These are phyloP conservation scores for Parietichytrium sp. DNA, from an alignment of 108 stramenopile genomes.

Conservation along the genomic window DNA sequence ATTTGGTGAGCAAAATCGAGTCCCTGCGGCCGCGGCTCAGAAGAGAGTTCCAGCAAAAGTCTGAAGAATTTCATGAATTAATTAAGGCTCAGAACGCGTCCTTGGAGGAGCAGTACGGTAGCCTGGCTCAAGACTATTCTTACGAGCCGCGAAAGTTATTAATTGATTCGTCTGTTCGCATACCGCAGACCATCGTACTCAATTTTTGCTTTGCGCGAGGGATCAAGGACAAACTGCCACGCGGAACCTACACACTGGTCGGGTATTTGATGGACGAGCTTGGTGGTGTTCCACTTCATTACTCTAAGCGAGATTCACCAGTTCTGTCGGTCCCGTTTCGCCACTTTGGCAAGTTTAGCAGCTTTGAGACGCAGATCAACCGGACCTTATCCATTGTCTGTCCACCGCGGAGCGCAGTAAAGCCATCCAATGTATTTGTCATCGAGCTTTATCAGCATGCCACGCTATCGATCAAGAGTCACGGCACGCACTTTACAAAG, in stretches of 20 bases:
- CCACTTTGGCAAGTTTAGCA: neutral
- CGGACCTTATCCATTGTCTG: neutral
- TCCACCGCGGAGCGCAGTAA: neutral
- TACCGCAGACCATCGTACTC: neutral
- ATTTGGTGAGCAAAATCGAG: neutral
- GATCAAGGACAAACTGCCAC: neutral
- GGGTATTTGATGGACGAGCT: slow-evolving; percentile 13
- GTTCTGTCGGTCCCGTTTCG: too few relatives aligned
- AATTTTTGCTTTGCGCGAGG: neutral
- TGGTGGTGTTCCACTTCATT: neutral
- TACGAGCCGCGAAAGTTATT: slow-evolving; percentile 19
- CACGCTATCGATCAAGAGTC: neutral
- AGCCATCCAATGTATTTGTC: neutral
- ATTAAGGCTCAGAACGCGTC: neutral
- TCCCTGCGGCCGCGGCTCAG: neutral
- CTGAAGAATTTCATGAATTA: too few relatives aligned
- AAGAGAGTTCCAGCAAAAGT: neutral
- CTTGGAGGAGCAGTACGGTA: neutral
- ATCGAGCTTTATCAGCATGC: slow-evolving; percentile 20
- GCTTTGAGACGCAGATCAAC: neutral
- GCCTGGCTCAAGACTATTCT: neutral
- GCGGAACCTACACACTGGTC: neutral
- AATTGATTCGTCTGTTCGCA: neutral
- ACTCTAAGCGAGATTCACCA: neutral
- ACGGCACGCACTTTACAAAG: neutral